Conservation (phyloP, 2,329 filamentous ascomycete genomes). For the Biscogniauxia mediterranea region DNA sequence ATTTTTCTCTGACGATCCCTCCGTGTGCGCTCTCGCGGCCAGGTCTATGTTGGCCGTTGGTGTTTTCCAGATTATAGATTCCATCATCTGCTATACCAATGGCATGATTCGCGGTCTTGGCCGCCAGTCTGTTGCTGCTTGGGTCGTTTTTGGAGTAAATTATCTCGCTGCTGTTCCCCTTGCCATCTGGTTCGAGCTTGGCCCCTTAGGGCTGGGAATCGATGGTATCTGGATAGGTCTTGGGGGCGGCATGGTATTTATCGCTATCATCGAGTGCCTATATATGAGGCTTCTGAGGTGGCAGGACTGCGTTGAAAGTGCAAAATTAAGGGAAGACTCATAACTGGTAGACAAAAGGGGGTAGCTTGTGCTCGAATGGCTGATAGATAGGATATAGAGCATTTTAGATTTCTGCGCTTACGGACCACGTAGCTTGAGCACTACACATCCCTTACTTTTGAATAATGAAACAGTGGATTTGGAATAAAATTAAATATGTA, state of each 20-base stretch:
- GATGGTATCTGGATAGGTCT: constrained; percentile 37
- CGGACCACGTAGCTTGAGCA: too few relatives aligned
- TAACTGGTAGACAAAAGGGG: not conserved
- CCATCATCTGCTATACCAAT: constrained; percentile 36
- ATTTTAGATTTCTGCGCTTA: too few relatives aligned
- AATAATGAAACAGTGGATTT: too few relatives aligned
- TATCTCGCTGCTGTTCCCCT: constrained; percentile 39
- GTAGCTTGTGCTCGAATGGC: not conserved
- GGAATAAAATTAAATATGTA: too few relatives aligned
- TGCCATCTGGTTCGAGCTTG: constrained; percentile 39
- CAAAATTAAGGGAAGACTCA: constrained; percentile 28
- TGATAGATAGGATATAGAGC: too few relatives aligned
- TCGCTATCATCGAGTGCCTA: constrained; percentile 30
- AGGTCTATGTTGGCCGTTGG: constrained; percentile 33
- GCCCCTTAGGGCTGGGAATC: constrained; percentile 30
- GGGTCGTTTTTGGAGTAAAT: constrained; percentile 36
- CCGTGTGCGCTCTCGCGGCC: constrained; percentile 30
- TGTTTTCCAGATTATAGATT: constrained; percentile 36
- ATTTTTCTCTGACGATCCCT: constrained; percentile 34
- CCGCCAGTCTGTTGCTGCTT: constrained; percentile 37
- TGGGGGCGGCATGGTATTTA: constrained; percentile 34
- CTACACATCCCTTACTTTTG: too few relatives aligned
- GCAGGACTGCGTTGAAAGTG: constrained; percentile 34
- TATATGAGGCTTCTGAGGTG: constrained; percentile 34
- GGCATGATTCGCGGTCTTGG: constrained; percentile 40